A percentile compares a stretch with the other conserved stretches of the same genome.
Conservation (phyloP, 2,329 filamentous ascomycete genomes). For the Phyllosticta citriasiana region DNA sequence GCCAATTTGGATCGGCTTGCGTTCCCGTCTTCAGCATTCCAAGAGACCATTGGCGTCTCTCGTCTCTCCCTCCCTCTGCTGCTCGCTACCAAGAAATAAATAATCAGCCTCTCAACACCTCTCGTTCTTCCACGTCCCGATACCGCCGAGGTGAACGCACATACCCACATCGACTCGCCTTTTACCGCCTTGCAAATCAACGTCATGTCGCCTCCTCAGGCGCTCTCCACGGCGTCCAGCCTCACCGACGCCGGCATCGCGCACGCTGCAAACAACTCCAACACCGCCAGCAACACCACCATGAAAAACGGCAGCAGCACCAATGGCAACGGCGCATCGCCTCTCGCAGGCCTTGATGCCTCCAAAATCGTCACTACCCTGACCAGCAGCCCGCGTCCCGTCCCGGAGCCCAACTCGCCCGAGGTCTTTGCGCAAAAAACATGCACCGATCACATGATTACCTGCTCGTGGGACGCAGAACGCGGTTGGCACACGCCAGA, state of each 20-base stretch:
- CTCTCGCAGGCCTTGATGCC: conserved; percentile 32
- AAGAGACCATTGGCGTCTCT: neutral
- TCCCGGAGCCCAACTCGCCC: conserved; percentile 30
- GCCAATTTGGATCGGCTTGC: neutral
- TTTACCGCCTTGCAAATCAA: neutral
- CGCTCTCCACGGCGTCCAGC: conserved; percentile 17
- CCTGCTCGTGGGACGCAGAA: conserved; percentile 54
- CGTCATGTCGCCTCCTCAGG: neutral
- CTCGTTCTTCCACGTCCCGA: neutral
- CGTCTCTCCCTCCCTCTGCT: neutral
- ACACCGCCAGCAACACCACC: conserved; percentile 12
- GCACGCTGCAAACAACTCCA: neutral
- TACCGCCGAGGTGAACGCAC: neutral
- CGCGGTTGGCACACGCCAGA: conserved; percentile 65
- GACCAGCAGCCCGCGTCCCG: conserved; percentile 31
- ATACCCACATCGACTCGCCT: neutral
- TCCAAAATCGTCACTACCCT: conserved; percentile 32
- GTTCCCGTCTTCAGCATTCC: neutral
- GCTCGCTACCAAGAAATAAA: neutral
- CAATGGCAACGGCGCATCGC: conserved; percentile 13
- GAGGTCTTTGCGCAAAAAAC: conserved; percentile 32
- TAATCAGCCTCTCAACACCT: neutral
- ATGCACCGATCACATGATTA: conserved; percentile 83
- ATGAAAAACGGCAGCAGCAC: conserved; percentile 11
- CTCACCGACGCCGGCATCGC: conserved; percentile 29